Base-by-base conservation (phyloP, 139 green algal genomes). In the Coelastrella sp. region DNA sequence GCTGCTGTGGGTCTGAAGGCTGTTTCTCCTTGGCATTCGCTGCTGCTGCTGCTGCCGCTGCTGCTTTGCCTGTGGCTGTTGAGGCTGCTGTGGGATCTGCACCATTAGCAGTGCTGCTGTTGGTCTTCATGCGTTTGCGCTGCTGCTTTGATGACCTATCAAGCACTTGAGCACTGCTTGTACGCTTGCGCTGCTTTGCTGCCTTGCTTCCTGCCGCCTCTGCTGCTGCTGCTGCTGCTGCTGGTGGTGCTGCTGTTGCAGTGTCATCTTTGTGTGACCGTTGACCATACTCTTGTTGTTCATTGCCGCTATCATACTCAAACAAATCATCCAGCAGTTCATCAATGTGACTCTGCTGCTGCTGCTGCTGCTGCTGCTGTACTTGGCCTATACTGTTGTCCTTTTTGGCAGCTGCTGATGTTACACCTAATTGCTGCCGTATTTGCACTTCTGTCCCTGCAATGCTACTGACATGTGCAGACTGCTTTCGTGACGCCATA, bases 221-320 rank as follows among this genome's bases (percentile, higher is more conserved):
- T 83, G 21, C 32, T 83, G 74, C 23, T 62, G 71, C 41, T 80
- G 71, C 71, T 63, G 71, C 43, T 80, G 38, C 72, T 66, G n/a
- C 69, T 32, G 40, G 40, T 81, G n/a, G 40, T 27, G 5, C 19
- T 40, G 25, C 40, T 13, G 13, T 37, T 66, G 45, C 72, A 43
- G 48, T n/a, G n/a, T n/a, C n/a, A n/a, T n/a, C n/a, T n/a, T n/a
- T n/a, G n/a, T n/a, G n/a, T n/a, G n/a, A n/a, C n/a, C n/a, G n/a
- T n/a, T n/a, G n/a, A n/a, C n/a, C n/a, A n/a, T n/a, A n/a, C n/a
- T n/a, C n/a, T n/a, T n/a, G 9, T 38, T 79, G 2, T 48, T 79
- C 35, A 35, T 59, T 9, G 19, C 17, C 8, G 32, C 45, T 17
- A 17, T 74, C 9, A 40, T 74, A 8, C 64, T 67, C 59, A 7